Evolutionary conservation across 2,329 filamentous ascomycete genomes (phyloP).

Genomic region (Penicillium digitatum): DNA sequence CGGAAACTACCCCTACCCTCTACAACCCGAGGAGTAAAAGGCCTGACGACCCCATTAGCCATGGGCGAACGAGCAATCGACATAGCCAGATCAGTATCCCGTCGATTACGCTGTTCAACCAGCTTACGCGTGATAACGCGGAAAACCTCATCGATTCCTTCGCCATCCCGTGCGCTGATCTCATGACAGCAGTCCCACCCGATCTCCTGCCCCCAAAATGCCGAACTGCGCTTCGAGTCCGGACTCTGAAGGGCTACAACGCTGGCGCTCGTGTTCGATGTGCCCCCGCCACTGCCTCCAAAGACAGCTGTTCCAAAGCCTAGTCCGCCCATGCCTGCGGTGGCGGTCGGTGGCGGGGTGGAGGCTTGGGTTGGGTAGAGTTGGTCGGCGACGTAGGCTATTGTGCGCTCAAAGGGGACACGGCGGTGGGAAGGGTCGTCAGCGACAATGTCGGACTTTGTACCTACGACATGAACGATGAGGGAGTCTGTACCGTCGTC

Average conservation of each 20-base stretch:
- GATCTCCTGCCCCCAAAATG: slow-evolving; percentile 78
- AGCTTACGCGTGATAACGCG: slow-evolving; percentile 81
- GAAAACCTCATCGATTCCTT: slow-evolving; percentile 96
- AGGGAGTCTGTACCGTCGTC: slow-evolving; percentile 61
- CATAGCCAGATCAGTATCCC: slow-evolving; percentile 48
- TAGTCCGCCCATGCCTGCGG: slow-evolving; percentile 23
- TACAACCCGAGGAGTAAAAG: slow-evolving; percentile 48
- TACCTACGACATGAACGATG: slow-evolving; percentile 91
- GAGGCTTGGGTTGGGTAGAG: slow-evolving; percentile 66
- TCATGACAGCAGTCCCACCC: slow-evolving; percentile 98
- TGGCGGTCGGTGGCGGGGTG: slow-evolving; percentile 64
- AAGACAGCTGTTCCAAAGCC: slow-evolving; percentile 16
- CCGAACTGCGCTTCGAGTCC: slow-evolving; percentile 47
- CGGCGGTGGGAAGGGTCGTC: slow-evolving; percentile 73
- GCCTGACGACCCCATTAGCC: slow-evolving; percentile 33
- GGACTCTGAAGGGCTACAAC: slow-evolving; percentile 29
- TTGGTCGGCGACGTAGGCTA: slow-evolving; percentile 91
- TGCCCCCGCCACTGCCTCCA: slow-evolving; percentile 23
- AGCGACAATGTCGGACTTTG: slow-evolving; percentile 85
- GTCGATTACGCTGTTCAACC: slow-evolving; percentile 63
- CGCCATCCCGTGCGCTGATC: slow-evolving; percentile 87
- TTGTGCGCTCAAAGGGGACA: slow-evolving; percentile 91
- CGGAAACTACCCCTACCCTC: slow-evolving; percentile 57
- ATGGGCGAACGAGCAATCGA: slow-evolving; percentile 47
- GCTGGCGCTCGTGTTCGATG: slow-evolving; percentile 24